Evolutionary conservation across 768 basidiomycete genomes (phyloP).

Genomic region (Neoboletus magnificus): DNA sequence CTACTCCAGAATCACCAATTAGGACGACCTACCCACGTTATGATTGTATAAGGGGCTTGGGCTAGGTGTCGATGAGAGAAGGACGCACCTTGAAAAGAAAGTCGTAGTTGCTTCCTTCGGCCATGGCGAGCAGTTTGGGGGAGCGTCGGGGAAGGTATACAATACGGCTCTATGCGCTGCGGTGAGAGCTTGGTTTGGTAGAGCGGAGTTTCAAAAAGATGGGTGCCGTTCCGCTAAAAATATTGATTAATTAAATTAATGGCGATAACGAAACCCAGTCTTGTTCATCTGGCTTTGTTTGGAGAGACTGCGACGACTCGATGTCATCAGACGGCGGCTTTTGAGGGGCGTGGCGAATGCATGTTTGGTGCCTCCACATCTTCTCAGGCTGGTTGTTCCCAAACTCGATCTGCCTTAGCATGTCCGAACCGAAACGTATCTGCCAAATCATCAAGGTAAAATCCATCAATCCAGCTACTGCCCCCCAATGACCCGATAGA

Average conservation of each 20-base stretch:
- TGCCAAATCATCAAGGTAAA: conserved; percentile 73
- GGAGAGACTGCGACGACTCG: neutral
- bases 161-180: conserved; percentile 1
- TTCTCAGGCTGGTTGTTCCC: too few relatives aligned
- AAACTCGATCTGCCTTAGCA: neutral
- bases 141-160: conserved; percentile 10
- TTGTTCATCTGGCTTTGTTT: neutral
- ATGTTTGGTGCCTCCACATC: too few relatives aligned
- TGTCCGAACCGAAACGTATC: conserved; percentile 45
- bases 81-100: conserved; percentile 91
- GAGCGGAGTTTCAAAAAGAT: conserved; percentile 31
- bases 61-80: neutral
- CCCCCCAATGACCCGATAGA: neutral
- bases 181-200: conserved; percentile 2
- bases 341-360: too few relatives aligned
- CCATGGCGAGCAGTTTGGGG: conserved; percentile 46
- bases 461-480: neutral
- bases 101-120: conserved; percentile 95
- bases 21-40: conserved; percentile 76
- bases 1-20: conserved; percentile 98
- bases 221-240: neutral
- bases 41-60: neutral
- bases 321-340: too few relatives aligned
- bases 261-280: neutral
- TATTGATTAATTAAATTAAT: neutral